Evolutionary conservation across 192 early-diverging fungal genomes (phyloP).

Genomic region (Dispira simplex): DNA sequence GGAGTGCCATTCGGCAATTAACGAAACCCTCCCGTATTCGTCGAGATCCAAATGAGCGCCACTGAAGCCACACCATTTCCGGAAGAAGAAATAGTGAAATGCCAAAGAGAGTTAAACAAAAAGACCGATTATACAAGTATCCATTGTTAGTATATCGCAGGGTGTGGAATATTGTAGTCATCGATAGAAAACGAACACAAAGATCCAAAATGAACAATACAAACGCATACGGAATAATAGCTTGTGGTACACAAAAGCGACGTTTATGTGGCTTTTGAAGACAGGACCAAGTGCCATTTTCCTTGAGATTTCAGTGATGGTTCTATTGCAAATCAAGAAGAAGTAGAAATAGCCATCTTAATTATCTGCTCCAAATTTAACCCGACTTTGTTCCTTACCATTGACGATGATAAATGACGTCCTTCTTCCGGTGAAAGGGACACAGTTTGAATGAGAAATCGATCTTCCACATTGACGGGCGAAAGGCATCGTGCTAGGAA

Average conservation of each 20-base stretch:
- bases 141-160: neutral
- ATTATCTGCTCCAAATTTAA: neutral
- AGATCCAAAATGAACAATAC: neutral
- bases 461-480: conserved; percentile 26
- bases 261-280: neutral
- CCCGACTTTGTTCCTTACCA: conserved; percentile 19
- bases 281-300: neutral
- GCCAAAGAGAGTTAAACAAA: neutral
- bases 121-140: neutral
- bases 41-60: conserved; percentile 1
- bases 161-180: neutral
- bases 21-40: conserved; percentile 3
- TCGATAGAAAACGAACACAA: neutral
- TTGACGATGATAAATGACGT: conserved; percentile 25
- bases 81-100: neutral
- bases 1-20: conserved; percentile 7
- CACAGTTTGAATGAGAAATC: conserved; percentile 40
- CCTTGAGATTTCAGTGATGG: neutral
- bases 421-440: conserved; percentile 27
- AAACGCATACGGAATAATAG: neutral
- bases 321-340: neutral
- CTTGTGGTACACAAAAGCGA: no score
- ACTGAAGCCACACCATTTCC: neutral
- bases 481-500: conserved; percentile 19
- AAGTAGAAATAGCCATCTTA: no score